Conservation (phyloP, 2,329 filamentous ascomycete genomes). For the Pyricularia pennisetigena region DNA sequence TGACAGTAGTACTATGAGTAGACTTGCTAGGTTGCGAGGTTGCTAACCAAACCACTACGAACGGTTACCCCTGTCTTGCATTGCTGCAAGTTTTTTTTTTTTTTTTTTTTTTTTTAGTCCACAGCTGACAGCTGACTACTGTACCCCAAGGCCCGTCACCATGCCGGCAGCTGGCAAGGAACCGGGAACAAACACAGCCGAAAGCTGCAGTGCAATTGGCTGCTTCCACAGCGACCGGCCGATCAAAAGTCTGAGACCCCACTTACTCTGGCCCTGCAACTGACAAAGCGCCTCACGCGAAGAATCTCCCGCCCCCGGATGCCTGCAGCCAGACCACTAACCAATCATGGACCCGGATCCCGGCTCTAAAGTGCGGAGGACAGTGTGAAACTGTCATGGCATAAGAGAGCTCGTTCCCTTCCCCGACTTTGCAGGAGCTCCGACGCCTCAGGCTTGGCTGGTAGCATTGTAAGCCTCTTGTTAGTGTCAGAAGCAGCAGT, state of each 20-base stretch:
- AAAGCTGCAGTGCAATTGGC: neutral
- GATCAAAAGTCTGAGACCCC: neutral
- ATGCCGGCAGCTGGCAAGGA: neutral
- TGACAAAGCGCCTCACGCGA: neutral
- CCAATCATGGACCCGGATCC: neutral
- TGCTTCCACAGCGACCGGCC: neutral
- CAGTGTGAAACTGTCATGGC: neutral
- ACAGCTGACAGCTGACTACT: neutral
- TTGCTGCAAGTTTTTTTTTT: neutral
- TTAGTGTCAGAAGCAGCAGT: neutral
- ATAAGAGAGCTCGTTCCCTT: neutral
- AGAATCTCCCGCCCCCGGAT: neutral
- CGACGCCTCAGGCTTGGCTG: neutral
- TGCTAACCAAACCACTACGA: neutral
- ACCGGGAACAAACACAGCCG: neutral
- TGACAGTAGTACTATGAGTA: too few species aligned
- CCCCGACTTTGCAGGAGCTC: neutral
- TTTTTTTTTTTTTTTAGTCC: too few species aligned
- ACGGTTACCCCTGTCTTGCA: neutral
- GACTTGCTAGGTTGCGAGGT: too few species aligned
- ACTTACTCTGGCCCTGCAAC: neutral
- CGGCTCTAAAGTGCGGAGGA: neutral
- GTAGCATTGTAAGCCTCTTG: slow-evolving; percentile 1
- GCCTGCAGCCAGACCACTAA: neutral
- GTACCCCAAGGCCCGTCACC: neutral